phyloP scores from a whole-genome alignment of 2,329 filamentous ascomycete species.

The Ceratocystis alfenasii region DNA sequence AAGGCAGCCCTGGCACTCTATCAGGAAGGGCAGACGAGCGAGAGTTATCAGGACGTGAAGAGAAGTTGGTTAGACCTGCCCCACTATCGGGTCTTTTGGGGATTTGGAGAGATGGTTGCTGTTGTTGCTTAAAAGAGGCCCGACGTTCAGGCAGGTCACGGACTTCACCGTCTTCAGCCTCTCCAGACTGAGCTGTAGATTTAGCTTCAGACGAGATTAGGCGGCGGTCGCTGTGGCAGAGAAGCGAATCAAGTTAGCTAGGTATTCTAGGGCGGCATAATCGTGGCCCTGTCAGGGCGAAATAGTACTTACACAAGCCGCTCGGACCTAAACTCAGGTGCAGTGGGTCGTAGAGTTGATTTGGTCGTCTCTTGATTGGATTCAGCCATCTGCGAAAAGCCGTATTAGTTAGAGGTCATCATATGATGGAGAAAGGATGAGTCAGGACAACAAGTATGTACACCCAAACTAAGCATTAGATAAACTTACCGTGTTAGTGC shows the following conservation, averaged over 20 bases:
- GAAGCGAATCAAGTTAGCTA: too few species aligned
- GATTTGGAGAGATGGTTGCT: slow-evolving; percentile 16
- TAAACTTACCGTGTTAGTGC: slow-evolving; percentile 46
- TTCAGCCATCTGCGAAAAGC: neutral
- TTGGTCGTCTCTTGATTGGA: slow-evolving; percentile 17
- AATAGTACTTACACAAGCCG: slow-evolving; percentile 27
- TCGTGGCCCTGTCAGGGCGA: too few species aligned
- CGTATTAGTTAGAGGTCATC: too few species aligned
- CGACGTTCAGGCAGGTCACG: slow-evolving; percentile 20
- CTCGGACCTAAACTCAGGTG: slow-evolving; percentile 53
- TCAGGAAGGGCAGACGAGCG: neutral
- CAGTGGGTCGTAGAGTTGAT: slow-evolving; percentile 45
- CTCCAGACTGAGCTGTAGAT: slow-evolving; percentile 28
- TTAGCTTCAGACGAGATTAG: neutral
- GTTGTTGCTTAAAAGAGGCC: slow-evolving; percentile 28
- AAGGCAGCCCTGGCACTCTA: slow-evolving; percentile 15
- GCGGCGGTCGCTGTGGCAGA: slow-evolving; percentile 3
- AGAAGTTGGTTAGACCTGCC: neutral
- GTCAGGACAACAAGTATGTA: slow-evolving; percentile 23
- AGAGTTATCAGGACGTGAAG: neutral
- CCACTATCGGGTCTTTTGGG: slow-evolving; percentile 19
- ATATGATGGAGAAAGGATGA: neutral
- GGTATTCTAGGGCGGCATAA: too few species aligned
- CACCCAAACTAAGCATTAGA: neutral
- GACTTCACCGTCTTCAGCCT: slow-evolving; percentile 63